Percentiles rank a stretch among this genome's conserved stretches.
Evolutionary conservation across 208 protist genomes (phyloP).

Genomic region (Acanthamoeba lenticulata): DNA sequence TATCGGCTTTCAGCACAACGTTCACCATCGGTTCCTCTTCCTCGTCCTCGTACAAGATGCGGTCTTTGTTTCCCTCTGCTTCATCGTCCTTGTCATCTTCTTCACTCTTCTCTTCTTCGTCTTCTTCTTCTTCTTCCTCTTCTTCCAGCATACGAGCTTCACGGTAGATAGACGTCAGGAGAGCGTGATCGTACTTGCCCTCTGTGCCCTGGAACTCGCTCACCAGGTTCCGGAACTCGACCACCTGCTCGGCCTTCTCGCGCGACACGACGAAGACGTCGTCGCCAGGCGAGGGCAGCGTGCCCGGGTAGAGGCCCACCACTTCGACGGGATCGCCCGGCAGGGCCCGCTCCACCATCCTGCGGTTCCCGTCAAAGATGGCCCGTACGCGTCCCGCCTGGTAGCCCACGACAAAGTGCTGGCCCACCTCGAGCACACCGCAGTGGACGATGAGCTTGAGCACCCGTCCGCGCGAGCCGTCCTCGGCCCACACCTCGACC

Average conservation of each 20-base stretch:
- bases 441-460: constrained; percentile 55
- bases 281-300: constrained; percentile 37
- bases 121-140: not conserved
- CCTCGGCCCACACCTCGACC: constrained; percentile 88
- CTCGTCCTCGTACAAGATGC: not conserved
- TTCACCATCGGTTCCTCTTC: constrained; percentile 35
- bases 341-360: constrained; percentile 24
- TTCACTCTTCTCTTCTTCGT: not conserved
- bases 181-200: constrained; percentile 62
- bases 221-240: constrained; percentile 62
- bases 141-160: not conserved
- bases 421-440: constrained; percentile 45
- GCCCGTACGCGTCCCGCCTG: constrained; percentile 27
- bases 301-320: constrained; percentile 28
- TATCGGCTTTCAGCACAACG: constrained; percentile 66
- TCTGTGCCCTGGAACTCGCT: constrained; percentile 55
- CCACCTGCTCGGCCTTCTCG: constrained; percentile 53
- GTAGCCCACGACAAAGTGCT: constrained; percentile 65
- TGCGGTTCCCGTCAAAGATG: constrained; percentile 39
- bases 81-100: not conserved
- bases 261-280: constrained; percentile 63
- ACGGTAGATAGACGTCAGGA: constrained; percentile 45
- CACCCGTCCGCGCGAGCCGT: constrained; percentile 39
- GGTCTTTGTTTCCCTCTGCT: constrained; percentile 22
- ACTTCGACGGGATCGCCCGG: constrained; percentile 61